Evolutionary conservation across 352 stramenopile genomes (phyloP), one percentile per base, ranked within the genome.

Genomic region (Phytophthora idaei): DNA sequence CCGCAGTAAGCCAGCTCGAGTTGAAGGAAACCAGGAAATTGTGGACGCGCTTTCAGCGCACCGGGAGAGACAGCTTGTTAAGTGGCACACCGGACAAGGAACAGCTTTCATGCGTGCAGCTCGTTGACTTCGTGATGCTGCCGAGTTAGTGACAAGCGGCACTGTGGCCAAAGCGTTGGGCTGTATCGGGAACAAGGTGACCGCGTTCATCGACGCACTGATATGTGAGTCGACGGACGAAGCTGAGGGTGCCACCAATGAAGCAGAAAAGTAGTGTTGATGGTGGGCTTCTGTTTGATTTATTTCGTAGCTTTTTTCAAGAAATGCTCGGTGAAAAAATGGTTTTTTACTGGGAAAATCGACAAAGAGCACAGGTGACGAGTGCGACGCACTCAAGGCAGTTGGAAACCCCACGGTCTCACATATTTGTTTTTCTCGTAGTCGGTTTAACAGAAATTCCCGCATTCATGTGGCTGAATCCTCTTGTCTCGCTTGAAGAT

Each of bases 401-500:
- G 48, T 65, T 64, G 41, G 14, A 32, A 51, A 41, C 3, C 52
- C 17, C 45, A 41, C 52, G 12, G 53, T 69, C 61, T 39, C 61
- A 56, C 50, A 52, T 44, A 25, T 48, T 61, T 55, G 34, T 17
- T 42, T 47, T 50, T 29, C 14, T 53, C 42, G 34, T 4, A 34
- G 15, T 47, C 25, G 12, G n/a, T n/a, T 42, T 42, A 4, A n/a
- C 1, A 2, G 12, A n/a, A 4, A 17, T 42, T 42, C n/a, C 14
- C 2, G 4, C 15, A 52, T 57, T 51, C 36, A 9, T 14, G 31
- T 15, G 14, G 25, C 17, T 39, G 31, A 64, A 59, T 64, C 28
- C 10, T 25, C 57, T 58, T 61, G 64, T 69, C 54, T 36, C 62
- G 55, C 27, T 61, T 57, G 51, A 65, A 47, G 48, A 50, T 55